Percentiles rank a stretch among this genome's conserved stretches.
These are phyloP conservation scores for Microcos paniculata DNA, from an alignment of 345 rosid species.

Conservation along the genomic window DNA sequence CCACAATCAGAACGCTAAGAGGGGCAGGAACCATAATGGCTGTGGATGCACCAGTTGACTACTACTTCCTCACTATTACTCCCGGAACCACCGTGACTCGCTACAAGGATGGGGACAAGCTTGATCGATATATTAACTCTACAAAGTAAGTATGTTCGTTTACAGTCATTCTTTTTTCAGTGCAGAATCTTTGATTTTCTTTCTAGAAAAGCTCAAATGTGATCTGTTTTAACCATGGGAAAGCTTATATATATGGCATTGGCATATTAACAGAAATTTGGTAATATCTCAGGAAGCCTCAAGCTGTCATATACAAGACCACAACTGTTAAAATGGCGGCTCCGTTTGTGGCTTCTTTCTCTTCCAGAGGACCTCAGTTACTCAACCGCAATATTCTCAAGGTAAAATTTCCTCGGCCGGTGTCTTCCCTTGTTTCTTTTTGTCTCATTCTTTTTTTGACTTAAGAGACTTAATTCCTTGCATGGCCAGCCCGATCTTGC, in stretches of 20 bases:
- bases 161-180: conserved; percentile 32
- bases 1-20: conserved; percentile 33
- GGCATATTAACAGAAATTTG: background rate
- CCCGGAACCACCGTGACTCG: conserved; percentile 39
- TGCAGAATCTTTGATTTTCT: conserved; percentile 21
- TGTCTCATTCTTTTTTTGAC: background rate
- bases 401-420: conserved; percentile 27
- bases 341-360: conserved; percentile 66
- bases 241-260: background rate
- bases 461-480: background rate
- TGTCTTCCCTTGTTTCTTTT: background rate
- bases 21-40: conserved; percentile 61
- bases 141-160: conserved; percentile 51
- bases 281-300: conserved; percentile 29
- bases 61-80: conserved; percentile 36
- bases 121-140: conserved; percentile 65
- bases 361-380: conserved; percentile 80
- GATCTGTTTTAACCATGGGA: background rate
- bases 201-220: background rate
- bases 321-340: conserved; percentile 36
- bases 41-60: conserved; percentile 23
- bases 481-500: conserved; percentile 73
- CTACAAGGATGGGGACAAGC: conserved; percentile 38
- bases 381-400: conserved; percentile 64
- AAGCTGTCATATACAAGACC: conserved; percentile 51